Evolutionary conservation across 2,329 filamentous ascomycete species (phyloP).

Genomic region (Teratosphaeria epicoccoides): DNA sequence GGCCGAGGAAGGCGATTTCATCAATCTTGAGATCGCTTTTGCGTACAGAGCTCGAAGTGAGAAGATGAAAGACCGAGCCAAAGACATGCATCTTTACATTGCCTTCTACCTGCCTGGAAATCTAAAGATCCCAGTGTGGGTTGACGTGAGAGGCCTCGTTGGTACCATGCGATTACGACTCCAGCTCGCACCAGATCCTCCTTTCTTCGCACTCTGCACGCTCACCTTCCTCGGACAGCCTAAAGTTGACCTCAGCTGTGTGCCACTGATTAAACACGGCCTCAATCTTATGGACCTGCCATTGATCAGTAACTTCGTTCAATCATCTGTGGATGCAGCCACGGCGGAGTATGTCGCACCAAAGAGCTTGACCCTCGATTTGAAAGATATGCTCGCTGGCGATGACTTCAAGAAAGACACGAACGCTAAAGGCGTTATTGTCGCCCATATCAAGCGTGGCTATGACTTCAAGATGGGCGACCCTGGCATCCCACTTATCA

Average conservation of each 20-base stretch:
- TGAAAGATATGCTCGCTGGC: conserved; percentile 67
- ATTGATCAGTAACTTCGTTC: conserved; percentile 63
- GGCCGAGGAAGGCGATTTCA: conserved; percentile 66
- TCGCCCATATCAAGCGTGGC: conserved; percentile 56
- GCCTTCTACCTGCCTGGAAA: conserved; percentile 57
- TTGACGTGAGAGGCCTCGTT: conserved; percentile 62
- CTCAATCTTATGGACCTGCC: conserved; percentile 68
- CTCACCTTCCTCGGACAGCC: conserved; percentile 66
- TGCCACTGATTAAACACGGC: conserved; percentile 57
- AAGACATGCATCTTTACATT: conserved; percentile 62
- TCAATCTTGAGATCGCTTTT: conserved; percentile 66
- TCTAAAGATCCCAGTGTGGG: conserved; percentile 56
- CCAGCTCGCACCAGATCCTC: conserved; percentile 64
- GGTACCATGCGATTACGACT: conserved; percentile 58
- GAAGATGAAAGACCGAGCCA: conserved; percentile 50
- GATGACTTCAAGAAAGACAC: conserved; percentile 74
- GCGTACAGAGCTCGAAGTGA: conserved; percentile 57
- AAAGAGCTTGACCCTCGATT: conserved; percentile 60
- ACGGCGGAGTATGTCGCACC: conserved; percentile 67
- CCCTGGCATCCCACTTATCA: conserved; percentile 48
- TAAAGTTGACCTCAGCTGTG: conserved; percentile 58
- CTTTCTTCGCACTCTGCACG: conserved; percentile 66
- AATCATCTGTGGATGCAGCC: conserved; percentile 62
- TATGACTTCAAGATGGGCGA: conserved; percentile 64
- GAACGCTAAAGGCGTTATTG: conserved; percentile 50